phyloP scores from a whole-genome alignment of 331 rosid species.

The Rhamnella rubrinervis region DNA sequence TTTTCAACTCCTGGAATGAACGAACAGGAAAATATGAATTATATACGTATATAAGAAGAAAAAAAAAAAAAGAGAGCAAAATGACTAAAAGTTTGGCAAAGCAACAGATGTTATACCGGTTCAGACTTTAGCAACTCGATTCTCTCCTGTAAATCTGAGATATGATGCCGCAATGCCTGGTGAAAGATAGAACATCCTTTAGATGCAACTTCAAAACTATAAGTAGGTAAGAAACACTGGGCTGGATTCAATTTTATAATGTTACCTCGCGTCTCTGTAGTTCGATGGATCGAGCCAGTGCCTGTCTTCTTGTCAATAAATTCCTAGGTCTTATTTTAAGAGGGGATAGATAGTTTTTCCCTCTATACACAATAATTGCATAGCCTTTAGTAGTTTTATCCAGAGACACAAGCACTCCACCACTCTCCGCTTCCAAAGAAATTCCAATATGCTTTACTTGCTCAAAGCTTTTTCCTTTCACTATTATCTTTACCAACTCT shows the following conservation, averaged over 20 bases:
- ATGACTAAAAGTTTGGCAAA: slow-evolving; percentile 1
- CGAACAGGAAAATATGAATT: slow-evolving; percentile 1
- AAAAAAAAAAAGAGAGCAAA: background rate
- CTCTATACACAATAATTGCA: slow-evolving; percentile 75
- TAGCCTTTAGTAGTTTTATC: slow-evolving; percentile 74
- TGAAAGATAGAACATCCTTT: slow-evolving; percentile 15
- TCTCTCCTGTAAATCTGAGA: slow-evolving; percentile 67
- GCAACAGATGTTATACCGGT: slow-evolving; percentile 40
- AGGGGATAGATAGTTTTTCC: slow-evolving; percentile 83
- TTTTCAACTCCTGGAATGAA: slow-evolving; percentile 55
- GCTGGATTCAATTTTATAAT: slow-evolving; percentile 5
- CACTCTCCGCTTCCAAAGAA: slow-evolving; percentile 96
- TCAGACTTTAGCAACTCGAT: slow-evolving; percentile 68
- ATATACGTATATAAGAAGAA: background rate
- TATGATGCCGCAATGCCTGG: slow-evolving; percentile 82
- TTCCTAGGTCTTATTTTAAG: slow-evolving; percentile 58
- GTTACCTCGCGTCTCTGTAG: slow-evolving; percentile 88
- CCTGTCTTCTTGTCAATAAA: slow-evolving; percentile 72
- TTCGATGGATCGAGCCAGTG: slow-evolving; percentile 80
- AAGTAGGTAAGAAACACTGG: background rate
- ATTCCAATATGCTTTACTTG: slow-evolving; percentile 81
- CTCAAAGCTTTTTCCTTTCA: slow-evolving; percentile 60
- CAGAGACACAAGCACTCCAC: slow-evolving; percentile 78
- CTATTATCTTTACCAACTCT: slow-evolving; percentile 83
- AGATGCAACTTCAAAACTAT: background rate